Percentiles rank a stretch among this genome's conserved stretches.
These are phyloP conservation scores for Camellia lanceoleosa DNA, from an alignment of 148 eudicot genomes.

Conservation along the genomic window DNA sequence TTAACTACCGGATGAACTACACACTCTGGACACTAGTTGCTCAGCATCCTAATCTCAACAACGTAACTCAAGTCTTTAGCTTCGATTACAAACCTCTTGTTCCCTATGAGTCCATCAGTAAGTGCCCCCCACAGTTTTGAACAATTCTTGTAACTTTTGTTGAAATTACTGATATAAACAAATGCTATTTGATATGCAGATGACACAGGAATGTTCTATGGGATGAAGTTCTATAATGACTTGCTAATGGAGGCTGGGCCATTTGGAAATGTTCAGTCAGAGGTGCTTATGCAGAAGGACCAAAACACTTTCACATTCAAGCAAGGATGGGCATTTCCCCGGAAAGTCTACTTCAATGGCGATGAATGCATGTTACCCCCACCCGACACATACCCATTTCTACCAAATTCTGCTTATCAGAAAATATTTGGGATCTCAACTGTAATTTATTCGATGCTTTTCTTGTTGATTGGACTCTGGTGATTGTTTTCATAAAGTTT, in stretches of 20 bases:
- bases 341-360: constrained; percentile 83
- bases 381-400: constrained; percentile 61
- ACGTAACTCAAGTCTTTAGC: constrained; percentile 91
- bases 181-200: constrained; percentile 43
- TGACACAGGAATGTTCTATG: constrained; percentile 88
- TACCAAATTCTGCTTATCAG: constrained; percentile 51
- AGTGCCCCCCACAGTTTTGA: constrained; percentile 26
- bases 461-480: constrained; percentile 18
- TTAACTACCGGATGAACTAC: constrained; percentile 77
- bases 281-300: constrained; percentile 70
- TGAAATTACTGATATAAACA: neutral
- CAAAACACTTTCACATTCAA: constrained; percentile 54
- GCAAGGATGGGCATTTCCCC: constrained; percentile 86
- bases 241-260: constrained; percentile 77
- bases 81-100: constrained; percentile 84
- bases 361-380: constrained; percentile 80
- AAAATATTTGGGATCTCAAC: constrained; percentile 17
- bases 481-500: constrained; percentile 9
- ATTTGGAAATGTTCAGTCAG: constrained; percentile 73
- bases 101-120: constrained; percentile 70
- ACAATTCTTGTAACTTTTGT: too few species aligned
- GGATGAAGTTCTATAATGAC: constrained; percentile 75
- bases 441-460: constrained; percentile 13
- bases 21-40: constrained; percentile 73
- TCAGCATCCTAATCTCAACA: constrained; percentile 90